These are phyloP conservation scores for Cryphonectria carpinicola DNA, from an alignment of 2,329 filamentous ascomycete species.

Conservation along the genomic window DNA sequence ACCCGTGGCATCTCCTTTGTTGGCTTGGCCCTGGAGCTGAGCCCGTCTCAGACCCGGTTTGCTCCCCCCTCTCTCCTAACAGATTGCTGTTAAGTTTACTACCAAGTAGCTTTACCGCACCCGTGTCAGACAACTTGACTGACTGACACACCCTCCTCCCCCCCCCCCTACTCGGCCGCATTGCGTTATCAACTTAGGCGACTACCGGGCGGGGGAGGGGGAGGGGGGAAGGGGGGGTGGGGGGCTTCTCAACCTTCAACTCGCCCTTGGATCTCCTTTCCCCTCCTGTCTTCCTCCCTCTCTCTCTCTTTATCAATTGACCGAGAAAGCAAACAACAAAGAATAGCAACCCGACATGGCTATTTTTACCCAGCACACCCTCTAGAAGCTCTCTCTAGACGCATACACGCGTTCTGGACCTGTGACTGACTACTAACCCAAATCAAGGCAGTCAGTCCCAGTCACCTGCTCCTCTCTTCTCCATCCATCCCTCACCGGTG, in stretches of 20 bases:
- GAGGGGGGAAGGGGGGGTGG: too few species aligned
- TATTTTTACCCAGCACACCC: conserved; percentile 14
- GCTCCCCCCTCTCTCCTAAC: neutral
- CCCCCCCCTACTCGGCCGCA: conserved; percentile 3
- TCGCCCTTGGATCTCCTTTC: conserved; percentile 16
- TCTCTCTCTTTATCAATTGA: neutral
- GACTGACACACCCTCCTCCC: too few species aligned
- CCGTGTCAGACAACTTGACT: conserved; percentile 16
- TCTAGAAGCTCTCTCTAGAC: conserved; percentile 12
- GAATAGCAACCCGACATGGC: conserved; percentile 4
- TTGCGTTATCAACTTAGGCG: conserved; percentile 23
- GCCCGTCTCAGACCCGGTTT: conserved; percentile 16
- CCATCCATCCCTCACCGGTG: conserved; percentile 1
- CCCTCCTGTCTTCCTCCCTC: conserved; percentile 6
- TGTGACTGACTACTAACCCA: conserved; percentile 10
- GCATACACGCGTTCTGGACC: conserved; percentile 22
- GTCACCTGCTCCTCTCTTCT: conserved; percentile 1
- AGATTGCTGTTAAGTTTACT: neutral
- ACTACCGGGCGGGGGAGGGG: too few species aligned
- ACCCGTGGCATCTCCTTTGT: conserved; percentile 11
- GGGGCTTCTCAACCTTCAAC: neutral
- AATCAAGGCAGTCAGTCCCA: neutral
- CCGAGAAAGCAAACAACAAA: conserved; percentile 5
- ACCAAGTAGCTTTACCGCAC: conserved; percentile 4
- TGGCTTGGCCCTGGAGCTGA: conserved; percentile 11